phyloP scores from a whole-genome alignment of 352 stramenopile genomes.

The Thalassiosira tumida region DNA sequence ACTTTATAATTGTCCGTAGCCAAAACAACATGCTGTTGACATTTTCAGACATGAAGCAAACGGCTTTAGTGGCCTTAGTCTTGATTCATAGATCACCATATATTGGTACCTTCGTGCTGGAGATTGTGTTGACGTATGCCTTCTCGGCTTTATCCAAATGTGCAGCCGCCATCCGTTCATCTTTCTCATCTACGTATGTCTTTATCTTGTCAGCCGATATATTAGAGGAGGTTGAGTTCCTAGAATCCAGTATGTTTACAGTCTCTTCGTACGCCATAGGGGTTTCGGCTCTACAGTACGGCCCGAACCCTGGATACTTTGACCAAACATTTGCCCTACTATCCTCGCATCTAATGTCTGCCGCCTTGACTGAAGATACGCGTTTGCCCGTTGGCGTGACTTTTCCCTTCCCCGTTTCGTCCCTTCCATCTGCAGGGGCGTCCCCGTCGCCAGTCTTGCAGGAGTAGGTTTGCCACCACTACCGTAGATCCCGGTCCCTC shows the following conservation, averaged over 20 bases:
- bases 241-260: background rate
- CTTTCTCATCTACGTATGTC: background rate
- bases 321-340: too few relatives aligned
- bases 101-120: background rate
- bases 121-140: background rate
- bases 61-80: background rate
- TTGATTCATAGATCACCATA: background rate
- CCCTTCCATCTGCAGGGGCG: background rate
- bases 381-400: background rate
- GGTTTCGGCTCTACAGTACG: too few relatives aligned
- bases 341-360: background rate
- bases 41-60: background rate
- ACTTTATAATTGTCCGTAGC: background rate
- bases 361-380: background rate
- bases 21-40: background rate
- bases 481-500: background rate
- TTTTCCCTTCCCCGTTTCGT: background rate
- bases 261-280: background rate
- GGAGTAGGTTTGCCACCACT: background rate
- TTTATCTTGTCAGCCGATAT: background rate
- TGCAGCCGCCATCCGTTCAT: background rate
- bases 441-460: background rate
- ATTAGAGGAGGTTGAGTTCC: background rate
- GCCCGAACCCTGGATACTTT: too few relatives aligned
- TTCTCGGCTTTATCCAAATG: background rate